Evolutionary conservation across 106 monocot genomes (phyloP).

Genomic region (Narthecium ossifragum): DNA sequence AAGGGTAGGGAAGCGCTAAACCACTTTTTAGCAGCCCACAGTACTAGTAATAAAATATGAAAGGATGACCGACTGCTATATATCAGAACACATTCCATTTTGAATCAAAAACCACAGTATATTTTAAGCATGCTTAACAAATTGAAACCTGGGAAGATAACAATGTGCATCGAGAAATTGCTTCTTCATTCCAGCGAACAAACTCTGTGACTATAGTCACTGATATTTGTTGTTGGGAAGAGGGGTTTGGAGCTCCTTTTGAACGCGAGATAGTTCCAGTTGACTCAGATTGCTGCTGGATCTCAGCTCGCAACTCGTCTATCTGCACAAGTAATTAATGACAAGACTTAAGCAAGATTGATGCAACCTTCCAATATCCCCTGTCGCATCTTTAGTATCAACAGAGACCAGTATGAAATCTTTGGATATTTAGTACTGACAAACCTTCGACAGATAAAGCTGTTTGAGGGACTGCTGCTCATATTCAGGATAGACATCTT

Average conservation of each 20-base stretch:
- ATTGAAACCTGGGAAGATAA: slow-evolving; percentile 74
- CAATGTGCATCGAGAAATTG: slow-evolving; percentile 86
- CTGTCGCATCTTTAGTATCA: too few relatives aligned
- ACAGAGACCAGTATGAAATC: too few relatives aligned
- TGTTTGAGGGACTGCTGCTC: slow-evolving; percentile 92
- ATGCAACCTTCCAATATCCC: too few relatives aligned
- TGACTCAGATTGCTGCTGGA: slow-evolving; percentile 73
- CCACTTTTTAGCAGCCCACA: too few relatives aligned
- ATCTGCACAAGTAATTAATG: slow-evolving; percentile 61
- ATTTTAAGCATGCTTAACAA: not conserved
- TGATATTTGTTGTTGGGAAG: slow-evolving; percentile 84
- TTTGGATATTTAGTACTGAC: too few relatives aligned
- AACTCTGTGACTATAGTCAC: slow-evolving; percentile 95
- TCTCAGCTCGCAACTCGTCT: slow-evolving; percentile 80
- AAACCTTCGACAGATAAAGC: slow-evolving; percentile 85
- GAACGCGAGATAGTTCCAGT: slow-evolving; percentile 62
- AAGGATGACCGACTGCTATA: too few relatives aligned
- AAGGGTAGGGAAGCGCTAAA: too few relatives aligned
- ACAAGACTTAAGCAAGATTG: too few relatives aligned
- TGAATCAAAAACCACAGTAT: too few relatives aligned
- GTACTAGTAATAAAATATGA: too few relatives aligned
- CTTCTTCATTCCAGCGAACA: slow-evolving; percentile 99
- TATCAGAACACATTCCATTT: too few relatives aligned
- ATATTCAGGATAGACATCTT: slow-evolving; percentile 93
- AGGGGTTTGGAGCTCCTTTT: slow-evolving; percentile 40